phyloP scores from a whole-genome alignment of 495 filamentous ascomycete genomes.

The Aspergillus affinis region DNA sequence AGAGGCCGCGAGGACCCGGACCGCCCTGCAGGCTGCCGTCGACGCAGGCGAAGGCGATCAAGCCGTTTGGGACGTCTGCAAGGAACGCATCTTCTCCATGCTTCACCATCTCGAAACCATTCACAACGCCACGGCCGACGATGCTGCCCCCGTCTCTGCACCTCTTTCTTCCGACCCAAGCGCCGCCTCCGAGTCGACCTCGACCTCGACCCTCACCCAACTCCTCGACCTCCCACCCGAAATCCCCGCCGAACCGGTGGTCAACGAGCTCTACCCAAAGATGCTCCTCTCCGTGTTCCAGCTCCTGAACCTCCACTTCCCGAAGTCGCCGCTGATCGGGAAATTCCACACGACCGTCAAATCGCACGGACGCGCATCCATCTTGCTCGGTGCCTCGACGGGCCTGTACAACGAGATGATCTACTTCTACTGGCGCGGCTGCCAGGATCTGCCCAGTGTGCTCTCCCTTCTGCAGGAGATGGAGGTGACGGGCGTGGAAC shows the following conservation, averaged over 20 bases:
- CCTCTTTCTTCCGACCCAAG: too few species aligned
- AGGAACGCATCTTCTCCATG: conserved; percentile 67
- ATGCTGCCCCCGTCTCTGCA: not conserved
- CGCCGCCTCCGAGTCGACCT: conserved; percentile 13
- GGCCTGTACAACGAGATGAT: conserved; percentile 75
- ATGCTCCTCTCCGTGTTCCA: conserved; percentile 63
- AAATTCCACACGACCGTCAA: conserved; percentile 69
- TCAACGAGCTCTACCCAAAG: conserved; percentile 66
- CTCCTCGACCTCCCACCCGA: conserved; percentile 30
- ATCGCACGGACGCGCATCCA: conserved; percentile 65
- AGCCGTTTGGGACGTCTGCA: conserved; percentile 70
- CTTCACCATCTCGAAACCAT: conserved; percentile 40
- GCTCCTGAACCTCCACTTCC: conserved; percentile 60
- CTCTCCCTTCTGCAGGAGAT: conserved; percentile 71
- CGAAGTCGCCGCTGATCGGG: conserved; percentile 58
- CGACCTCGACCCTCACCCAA: conserved; percentile 2
- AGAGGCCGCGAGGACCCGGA: conserved; percentile 30
- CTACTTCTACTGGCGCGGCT: conserved; percentile 59
- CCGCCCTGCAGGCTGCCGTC: conserved; percentile 27
- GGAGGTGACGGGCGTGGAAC: conserved; percentile 65
- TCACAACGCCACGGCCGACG: conserved; percentile 13
- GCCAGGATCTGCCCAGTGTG: conserved; percentile 60
- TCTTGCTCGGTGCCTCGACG: conserved; percentile 70
- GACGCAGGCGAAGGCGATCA: conserved; percentile 56
- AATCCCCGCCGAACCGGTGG: conserved; percentile 51